Conservation (phyloP, 2,329 filamentous ascomycete genomes). For the Camptophora hylomeconis region DNA sequence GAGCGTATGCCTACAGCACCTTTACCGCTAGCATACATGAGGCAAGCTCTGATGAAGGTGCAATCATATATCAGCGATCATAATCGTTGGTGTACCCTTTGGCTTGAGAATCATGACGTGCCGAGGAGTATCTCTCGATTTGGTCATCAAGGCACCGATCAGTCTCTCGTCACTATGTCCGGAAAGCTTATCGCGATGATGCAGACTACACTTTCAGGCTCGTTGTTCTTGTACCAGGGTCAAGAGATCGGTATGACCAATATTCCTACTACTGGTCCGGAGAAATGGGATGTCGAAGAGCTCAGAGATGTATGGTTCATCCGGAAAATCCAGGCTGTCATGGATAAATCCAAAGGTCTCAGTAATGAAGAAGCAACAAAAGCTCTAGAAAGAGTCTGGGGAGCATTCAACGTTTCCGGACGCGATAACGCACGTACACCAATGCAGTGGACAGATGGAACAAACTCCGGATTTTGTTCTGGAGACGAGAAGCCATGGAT, state of each 20-base stretch:
- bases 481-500: constrained; percentile 39
- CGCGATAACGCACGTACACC: constrained; percentile 55
- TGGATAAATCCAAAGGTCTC: constrained; percentile 21
- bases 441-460: constrained; percentile 50
- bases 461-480: constrained; percentile 52
- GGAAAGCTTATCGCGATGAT: constrained; percentile 49
- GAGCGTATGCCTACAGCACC: too few relatives aligned
- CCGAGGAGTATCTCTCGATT: constrained; percentile 44
- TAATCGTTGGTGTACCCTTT: constrained; percentile 52
- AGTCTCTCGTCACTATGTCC: constrained; percentile 36
- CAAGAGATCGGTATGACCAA: constrained; percentile 47
- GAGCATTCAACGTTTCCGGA: too few relatives aligned
- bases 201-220: constrained; percentile 41
- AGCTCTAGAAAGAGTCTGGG: constrained; percentile 35
- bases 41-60: constrained; percentile 42
- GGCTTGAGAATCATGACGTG: constrained; percentile 56
- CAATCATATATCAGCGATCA: constrained; percentile 40
- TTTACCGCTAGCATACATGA: too few relatives aligned
- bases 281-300: constrained; percentile 34
- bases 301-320: constrained; percentile 19
- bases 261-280: constrained; percentile 35
- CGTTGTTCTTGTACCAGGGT: constrained; percentile 44
- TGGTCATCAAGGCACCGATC: constrained; percentile 32
- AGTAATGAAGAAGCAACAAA: constrained; percentile 35
- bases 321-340: constrained; percentile 29